Conservation (phyloP, 2,329 filamentous ascomycete genomes). For the Fusarium pseudograminearum region DNA sequence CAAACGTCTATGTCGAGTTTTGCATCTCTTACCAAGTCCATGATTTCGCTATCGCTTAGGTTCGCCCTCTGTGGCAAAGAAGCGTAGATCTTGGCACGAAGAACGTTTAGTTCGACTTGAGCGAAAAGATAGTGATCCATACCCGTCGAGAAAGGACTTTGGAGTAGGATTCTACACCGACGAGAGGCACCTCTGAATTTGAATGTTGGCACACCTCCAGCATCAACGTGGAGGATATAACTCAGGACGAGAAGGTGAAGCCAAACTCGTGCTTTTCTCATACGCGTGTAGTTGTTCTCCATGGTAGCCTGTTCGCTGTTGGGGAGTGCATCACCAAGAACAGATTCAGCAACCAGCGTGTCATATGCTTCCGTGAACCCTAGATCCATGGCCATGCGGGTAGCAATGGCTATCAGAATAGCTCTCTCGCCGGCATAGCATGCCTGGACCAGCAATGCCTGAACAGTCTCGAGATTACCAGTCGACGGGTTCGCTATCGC, state of each 20-base stretch:
- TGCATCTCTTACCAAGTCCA: constrained; percentile 14
- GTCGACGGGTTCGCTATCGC: constrained; percentile 11
- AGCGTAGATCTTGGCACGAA: constrained; percentile 22
- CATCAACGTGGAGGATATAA: constrained; percentile 20
- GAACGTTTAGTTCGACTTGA: constrained; percentile 17
- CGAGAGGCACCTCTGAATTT: constrained; percentile 22
- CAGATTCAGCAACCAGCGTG: not conserved
- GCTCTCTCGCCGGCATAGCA: constrained; percentile 25
- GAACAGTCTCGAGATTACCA: constrained; percentile 20
- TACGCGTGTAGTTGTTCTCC: not conserved
- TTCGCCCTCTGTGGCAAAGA: constrained; percentile 4
- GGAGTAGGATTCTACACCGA: constrained; percentile 10
- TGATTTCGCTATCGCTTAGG: constrained; percentile 3
- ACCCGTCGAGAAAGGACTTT: constrained; percentile 3
- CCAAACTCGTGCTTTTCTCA: constrained; percentile 23
- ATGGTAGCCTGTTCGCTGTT: fast-evolving
- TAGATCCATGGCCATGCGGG: constrained; percentile 22
- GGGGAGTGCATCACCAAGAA: not conserved
- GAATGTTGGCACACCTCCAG: constrained; percentile 14
- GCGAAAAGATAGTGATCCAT: constrained; percentile 28
- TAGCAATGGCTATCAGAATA: constrained; percentile 12
- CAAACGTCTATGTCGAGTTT: constrained; percentile 27
- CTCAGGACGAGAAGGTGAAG: constrained; percentile 12
- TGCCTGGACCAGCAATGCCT: constrained; percentile 11
- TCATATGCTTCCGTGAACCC: constrained; percentile 20